These are phyloP conservation scores for Hypericum perforatum DNA, from an alignment of 345 rosid species.

Conservation along the genomic window DNA sequence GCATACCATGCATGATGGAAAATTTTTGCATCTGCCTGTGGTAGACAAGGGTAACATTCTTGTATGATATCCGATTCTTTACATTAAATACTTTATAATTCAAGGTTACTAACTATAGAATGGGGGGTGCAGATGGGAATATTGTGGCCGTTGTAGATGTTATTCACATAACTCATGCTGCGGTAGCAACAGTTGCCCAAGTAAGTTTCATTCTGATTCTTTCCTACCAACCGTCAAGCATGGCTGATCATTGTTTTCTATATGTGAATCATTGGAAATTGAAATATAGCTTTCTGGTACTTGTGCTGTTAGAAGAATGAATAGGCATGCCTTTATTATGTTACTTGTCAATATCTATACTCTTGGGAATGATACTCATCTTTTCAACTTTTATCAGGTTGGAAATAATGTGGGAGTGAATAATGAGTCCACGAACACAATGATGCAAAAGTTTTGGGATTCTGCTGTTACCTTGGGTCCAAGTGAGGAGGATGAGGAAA, in stretches of 20 bases:
- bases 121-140: slow-evolving; percentile 58
- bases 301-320: too few species aligned
- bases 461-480: slow-evolving; percentile 82
- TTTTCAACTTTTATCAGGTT: slow-evolving; percentile 32
- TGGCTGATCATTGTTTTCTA: too few species aligned
- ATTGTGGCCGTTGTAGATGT: slow-evolving; percentile 80
- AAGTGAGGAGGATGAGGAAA: slow-evolving; percentile 73
- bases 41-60: slow-evolving; percentile 54
- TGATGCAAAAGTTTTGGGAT: slow-evolving; percentile 99
- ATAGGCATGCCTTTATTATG: too few species aligned
- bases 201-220: background rate
- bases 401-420: slow-evolving; percentile 63
- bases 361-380: too few species aligned
- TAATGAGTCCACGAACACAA: slow-evolving; percentile 62
- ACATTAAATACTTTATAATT: too few species aligned
- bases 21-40: slow-evolving; percentile 96
- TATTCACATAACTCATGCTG: slow-evolving; percentile 86
- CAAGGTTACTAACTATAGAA: slow-evolving; percentile 13
- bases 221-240: too few species aligned
- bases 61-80: background rate
- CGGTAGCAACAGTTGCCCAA: slow-evolving; percentile 79
- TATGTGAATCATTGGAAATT: too few species aligned
- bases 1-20: slow-evolving; percentile 92
- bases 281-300: too few species aligned
- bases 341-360: too few species aligned